Base-by-base conservation (phyloP, 768 basidiomycete genomes). In the Lactarius indigo region DNA sequence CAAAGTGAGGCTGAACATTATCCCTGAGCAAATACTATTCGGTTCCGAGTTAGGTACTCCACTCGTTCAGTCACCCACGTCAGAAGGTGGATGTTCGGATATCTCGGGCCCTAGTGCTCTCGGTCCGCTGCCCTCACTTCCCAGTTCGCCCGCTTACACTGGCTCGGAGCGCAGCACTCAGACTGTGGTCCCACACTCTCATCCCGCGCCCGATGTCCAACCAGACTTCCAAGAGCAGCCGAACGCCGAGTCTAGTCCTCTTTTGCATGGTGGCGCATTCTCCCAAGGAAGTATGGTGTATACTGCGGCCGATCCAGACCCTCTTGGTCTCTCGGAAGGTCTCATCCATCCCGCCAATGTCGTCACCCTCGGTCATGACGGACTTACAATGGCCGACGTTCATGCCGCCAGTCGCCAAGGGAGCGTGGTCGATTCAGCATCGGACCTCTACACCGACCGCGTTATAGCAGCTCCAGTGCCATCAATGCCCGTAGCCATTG, bases 401-500 rank as follows among this genome's bases (percentile, higher is more conserved):
- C 3, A 9, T 20, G 26, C 17, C n/a, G 1, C 6, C 39, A 54
- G 33, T 42, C 47, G 15, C 23, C 23, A 6, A 15, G 28, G 20
- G 57, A 17, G 28, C 28, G 5, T 52, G 10, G 13, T 31, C 20
- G 3, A 10, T 20, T 58, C 30, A 17, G n/a, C 31, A 20, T 66
- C 65, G 15, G 65, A 63, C 59, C 61, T 67, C 23, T 59, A 59
- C 26, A 63, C 57, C 23, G 20, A 63, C 55, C 57, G 50, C 23
- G 42, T 17, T 20, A 9, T 23, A 28, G 23, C 35, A 20, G 61
- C 15, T 6, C 57, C 50, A 26, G 23, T 26, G 5, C 50, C 61
- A 41, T 15, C 52, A 10, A 63, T 58, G 55, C 65, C 65, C n/a
- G 23, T 37, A 3, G 28, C 65, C 42, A 62, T 41, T 10, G 56